These are phyloP conservation scores for Tetradesmus obliquus DNA, from an alignment of 139 green algal species.

Conservation along the genomic window DNA sequence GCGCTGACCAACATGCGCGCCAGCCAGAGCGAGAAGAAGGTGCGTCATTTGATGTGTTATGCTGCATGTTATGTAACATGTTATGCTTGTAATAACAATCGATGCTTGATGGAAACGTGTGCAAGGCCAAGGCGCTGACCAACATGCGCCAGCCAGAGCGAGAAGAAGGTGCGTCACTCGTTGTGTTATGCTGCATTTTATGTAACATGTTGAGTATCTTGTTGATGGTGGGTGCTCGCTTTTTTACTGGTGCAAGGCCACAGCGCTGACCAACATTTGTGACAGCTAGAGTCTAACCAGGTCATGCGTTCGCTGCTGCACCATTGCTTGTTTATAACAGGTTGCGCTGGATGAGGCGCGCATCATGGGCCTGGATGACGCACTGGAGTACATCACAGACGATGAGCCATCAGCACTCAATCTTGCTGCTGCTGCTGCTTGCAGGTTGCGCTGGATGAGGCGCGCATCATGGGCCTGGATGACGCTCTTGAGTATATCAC, in stretches of 20 bases:
- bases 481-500: slow-evolving; percentile 55
- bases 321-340: background rate
- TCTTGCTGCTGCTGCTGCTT: slow-evolving; percentile 28
- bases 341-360: slow-evolving; percentile 78
- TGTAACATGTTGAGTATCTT: background rate
- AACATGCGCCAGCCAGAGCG: slow-evolving; percentile 88
- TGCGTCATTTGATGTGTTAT: background rate
- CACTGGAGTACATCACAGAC: slow-evolving; percentile 96
- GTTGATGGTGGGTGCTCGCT: no score
- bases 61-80: background rate
- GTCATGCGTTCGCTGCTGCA: background rate
- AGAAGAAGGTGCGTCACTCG: slow-evolving; percentile 58
- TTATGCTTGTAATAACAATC: background rate
- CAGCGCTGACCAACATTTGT: no score
- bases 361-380: slow-evolving; percentile 91
- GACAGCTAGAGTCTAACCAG: no score
- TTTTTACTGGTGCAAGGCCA: no score
- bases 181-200: background rate
- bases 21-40: slow-evolving; percentile 76
- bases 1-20: slow-evolving; percentile 91
- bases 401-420: slow-evolving; percentile 79
- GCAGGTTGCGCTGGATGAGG: slow-evolving; percentile 71
- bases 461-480: slow-evolving; percentile 87
- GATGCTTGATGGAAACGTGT: slow-evolving; percentile 78
- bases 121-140: slow-evolving; percentile 96